phyloP scores from a whole-genome alignment of 495 filamentous ascomycete genomes.

The Clohesyomyces aquaticus region DNA sequence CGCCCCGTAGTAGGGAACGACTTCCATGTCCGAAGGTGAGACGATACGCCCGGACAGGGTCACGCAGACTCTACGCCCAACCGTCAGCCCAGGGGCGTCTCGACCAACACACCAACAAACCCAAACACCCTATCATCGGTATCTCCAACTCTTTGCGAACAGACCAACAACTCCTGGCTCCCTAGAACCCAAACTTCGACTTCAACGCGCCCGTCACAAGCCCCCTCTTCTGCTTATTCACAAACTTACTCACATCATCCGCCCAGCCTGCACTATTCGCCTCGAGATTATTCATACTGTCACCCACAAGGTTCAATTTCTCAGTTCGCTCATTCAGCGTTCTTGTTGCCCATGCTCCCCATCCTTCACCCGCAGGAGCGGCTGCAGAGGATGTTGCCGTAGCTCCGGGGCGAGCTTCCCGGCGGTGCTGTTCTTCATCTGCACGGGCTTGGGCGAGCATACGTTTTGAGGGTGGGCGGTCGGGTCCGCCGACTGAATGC shows the following conservation, averaged over 20 bases:
- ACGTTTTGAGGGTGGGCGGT: slow-evolving; percentile 79
- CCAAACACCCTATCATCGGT: not conserved
- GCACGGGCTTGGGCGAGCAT: slow-evolving; percentile 68
- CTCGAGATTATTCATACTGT: slow-evolving; percentile 79
- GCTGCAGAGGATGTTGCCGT: slow-evolving; percentile 35
- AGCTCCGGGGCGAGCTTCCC: slow-evolving; percentile 53
- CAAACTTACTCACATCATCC: slow-evolving; percentile 83
- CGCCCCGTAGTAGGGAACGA: too few species aligned
- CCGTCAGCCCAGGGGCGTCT: not conserved
- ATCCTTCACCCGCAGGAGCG: slow-evolving; percentile 55
- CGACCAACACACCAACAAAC: not conserved
- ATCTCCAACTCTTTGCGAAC: too few species aligned
- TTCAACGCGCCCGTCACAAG: slow-evolving; percentile 63
- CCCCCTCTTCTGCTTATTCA: slow-evolving; percentile 82
- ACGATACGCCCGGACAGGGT: too few species aligned
- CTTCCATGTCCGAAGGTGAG: too few species aligned
- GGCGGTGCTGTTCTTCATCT: slow-evolving; percentile 61
- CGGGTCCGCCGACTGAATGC: slow-evolving; percentile 72
- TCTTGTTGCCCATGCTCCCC: slow-evolving; percentile 73
- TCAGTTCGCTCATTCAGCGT: slow-evolving; percentile 89
- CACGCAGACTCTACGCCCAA: too few species aligned
- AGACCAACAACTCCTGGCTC: too few species aligned
- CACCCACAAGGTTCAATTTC: slow-evolving; percentile 77
- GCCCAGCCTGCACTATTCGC: slow-evolving; percentile 80
- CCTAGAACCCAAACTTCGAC: slow-evolving; percentile 38